Evolutionary conservation across 2,329 filamentous ascomycete species (phyloP).

Genomic region (Colletotrichum viniferum): DNA sequence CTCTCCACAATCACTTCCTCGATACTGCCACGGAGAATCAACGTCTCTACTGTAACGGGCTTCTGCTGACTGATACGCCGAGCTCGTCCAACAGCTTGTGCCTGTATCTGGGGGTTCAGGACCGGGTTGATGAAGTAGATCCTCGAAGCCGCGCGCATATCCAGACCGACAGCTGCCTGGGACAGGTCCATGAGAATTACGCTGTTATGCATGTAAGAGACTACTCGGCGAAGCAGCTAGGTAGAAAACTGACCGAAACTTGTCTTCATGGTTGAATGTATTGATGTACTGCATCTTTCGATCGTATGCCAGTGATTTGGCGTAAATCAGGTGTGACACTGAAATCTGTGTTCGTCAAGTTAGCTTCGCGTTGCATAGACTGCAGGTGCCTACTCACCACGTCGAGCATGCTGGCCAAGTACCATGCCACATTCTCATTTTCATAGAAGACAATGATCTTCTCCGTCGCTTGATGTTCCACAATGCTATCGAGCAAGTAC

Average conservation of each 20-base stretch:
- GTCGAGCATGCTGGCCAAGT: slow-evolving; percentile 83
- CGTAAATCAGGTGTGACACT: slow-evolving; percentile 70
- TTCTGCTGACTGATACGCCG: slow-evolving; percentile 85
- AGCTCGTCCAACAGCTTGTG: slow-evolving; percentile 89
- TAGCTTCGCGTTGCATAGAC: neutral
- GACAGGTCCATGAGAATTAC: slow-evolving; percentile 91
- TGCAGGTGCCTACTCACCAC: slow-evolving; percentile 48
- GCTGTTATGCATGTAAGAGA: slow-evolving; percentile 35
- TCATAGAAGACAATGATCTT: slow-evolving; percentile 96
- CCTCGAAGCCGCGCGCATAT: slow-evolving; percentile 81
- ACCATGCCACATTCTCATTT: slow-evolving; percentile 83
- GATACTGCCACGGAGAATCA: slow-evolving; percentile 79
- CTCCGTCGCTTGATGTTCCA: slow-evolving; percentile 70
- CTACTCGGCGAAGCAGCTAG: neutral
- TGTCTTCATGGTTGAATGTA: slow-evolving; percentile 73
- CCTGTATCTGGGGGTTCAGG: slow-evolving; percentile 82
- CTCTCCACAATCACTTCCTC: slow-evolving; percentile 84
- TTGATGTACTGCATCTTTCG: slow-evolving; percentile 77
- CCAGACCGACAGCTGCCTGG: slow-evolving; percentile 86
- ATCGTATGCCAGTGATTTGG: slow-evolving; percentile 62
- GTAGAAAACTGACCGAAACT: slow-evolving; percentile 53
- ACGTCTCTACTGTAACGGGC: slow-evolving; percentile 82
- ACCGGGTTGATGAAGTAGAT: slow-evolving; percentile 92
- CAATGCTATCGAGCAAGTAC: slow-evolving; percentile 78
- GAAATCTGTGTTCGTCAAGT: slow-evolving; percentile 45